Conservation (phyloP, 2,329 filamentous ascomycete species). For the Zarea fungicola region DNA sequence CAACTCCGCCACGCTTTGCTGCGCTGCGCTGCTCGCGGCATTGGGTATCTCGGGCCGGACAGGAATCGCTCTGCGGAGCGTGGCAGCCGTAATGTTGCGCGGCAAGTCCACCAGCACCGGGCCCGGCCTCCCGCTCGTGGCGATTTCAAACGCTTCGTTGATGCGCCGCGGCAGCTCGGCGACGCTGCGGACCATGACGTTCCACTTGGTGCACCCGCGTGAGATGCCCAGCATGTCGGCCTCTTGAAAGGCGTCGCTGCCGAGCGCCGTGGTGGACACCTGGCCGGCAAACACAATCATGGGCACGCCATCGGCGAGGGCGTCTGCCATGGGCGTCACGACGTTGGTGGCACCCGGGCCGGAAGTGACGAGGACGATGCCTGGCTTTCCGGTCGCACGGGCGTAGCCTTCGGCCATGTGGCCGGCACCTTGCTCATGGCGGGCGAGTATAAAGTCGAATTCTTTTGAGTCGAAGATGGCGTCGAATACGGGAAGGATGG, state of each 20-base stretch:
- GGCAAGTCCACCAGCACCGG: slow-evolving; percentile 90
- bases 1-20: no score
- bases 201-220: slow-evolving; percentile 96
- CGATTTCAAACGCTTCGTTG: slow-evolving; percentile 97
- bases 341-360: slow-evolving; percentile 96
- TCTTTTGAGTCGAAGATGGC: no score
- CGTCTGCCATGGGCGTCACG: slow-evolving; percentile 93
- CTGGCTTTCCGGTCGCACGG: slow-evolving; percentile 84
- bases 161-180: slow-evolving; percentile 89
- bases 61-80: no score
- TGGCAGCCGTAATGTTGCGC: no score
- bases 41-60: no score
- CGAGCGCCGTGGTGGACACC: slow-evolving; percentile 83
- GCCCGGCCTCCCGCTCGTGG: slow-evolving; percentile 85
- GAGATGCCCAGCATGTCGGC: slow-evolving; percentile 93
- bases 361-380: slow-evolving; percentile 93
- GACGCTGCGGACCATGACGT: slow-evolving; percentile 94
- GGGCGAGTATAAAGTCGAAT: no score
- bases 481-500: no score
- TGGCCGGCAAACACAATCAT: slow-evolving; percentile 95
- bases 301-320: slow-evolving; percentile 88
- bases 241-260: slow-evolving; percentile 95
- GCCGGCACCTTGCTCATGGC: no score
- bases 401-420: no score
- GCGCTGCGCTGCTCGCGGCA: no score